phyloP scores from a whole-genome alignment of 2,329 filamentous ascomycete species.

The Xylariaceae sp. region DNA sequence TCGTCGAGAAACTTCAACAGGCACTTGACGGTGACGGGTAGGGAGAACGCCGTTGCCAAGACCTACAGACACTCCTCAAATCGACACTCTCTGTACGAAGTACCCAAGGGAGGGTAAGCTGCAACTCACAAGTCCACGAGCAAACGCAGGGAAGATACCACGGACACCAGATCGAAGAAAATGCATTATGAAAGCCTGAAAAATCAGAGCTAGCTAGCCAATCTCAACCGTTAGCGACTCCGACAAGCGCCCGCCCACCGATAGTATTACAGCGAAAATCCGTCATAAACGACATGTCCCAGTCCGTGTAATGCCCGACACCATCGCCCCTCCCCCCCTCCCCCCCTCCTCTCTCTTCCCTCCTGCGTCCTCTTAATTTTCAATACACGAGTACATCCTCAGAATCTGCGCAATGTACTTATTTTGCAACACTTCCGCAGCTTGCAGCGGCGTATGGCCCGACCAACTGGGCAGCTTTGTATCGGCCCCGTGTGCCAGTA shows the following conservation, averaged over 20 bases:
- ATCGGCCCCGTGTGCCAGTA: constrained; percentile 21
- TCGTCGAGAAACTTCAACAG: too few species aligned
- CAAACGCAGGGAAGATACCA: not conserved
- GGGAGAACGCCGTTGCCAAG: too few species aligned
- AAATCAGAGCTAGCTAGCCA: constrained; percentile 1
- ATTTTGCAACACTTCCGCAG: constrained; percentile 17
- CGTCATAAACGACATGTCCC: constrained; percentile 5
- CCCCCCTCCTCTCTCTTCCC: too few species aligned
- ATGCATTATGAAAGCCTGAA: constrained; percentile 3
- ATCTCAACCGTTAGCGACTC: constrained; percentile 7
- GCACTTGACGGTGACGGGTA: too few species aligned
- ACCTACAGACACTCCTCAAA: too few species aligned
- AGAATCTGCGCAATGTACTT: constrained; percentile 21
- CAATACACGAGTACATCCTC: constrained; percentile 9
- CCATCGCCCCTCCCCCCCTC: not conserved
- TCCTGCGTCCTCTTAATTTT: too few species aligned
- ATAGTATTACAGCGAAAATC: constrained; percentile 14
- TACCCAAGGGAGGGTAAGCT: too few species aligned
- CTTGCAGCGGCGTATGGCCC: constrained; percentile 22
- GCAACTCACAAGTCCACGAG: too few species aligned
- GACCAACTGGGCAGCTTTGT: constrained; percentile 24
- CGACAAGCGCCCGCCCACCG: constrained; percentile 9
- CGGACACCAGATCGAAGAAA: constrained; percentile 2
- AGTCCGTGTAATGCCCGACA: constrained; percentile 6
- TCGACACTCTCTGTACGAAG: too few species aligned